Percentiles rank a stretch among this genome's conserved stretches.
These are phyloP conservation scores for Starmera caribaea DNA, from an alignment of 805 yeast genomes.

Conservation along the genomic window DNA sequence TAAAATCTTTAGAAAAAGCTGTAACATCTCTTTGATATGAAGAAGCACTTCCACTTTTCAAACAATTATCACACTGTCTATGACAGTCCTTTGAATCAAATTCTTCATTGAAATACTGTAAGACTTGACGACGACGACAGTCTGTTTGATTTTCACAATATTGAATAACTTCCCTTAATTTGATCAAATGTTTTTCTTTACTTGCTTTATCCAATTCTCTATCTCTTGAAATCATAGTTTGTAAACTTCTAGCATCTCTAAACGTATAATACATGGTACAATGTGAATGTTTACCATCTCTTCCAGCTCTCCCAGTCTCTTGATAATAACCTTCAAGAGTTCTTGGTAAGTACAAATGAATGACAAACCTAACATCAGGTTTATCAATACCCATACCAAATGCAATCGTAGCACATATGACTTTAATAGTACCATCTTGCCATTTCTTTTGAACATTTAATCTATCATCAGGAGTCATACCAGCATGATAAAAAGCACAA, in stretches of 20 bases:
- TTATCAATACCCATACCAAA: conserved; percentile 99
- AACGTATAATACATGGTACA: conserved; percentile 79
- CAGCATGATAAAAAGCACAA: conserved; percentile 84
- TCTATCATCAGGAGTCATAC: conserved; percentile 77
- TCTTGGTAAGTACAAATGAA: conserved; percentile 81
- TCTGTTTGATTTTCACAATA: conserved; percentile 89
- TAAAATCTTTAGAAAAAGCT: conserved; percentile 44
- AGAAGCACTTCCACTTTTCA: conserved; percentile 29
- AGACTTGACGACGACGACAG: conserved; percentile 81
- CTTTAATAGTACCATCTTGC: conserved; percentile 65
- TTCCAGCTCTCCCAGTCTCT: conserved; percentile 97
- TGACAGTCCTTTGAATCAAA: conserved; percentile 60
- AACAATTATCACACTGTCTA: conserved; percentile 81
- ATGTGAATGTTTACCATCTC: conserved; percentile 79
- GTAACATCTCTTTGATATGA: conserved; percentile 62
- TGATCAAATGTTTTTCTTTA: conserved; percentile 67
- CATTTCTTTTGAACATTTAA: conserved; percentile 63
- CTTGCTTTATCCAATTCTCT: conserved; percentile 51
- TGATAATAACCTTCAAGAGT: conserved; percentile 95
- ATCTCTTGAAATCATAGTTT: conserved; percentile 71
- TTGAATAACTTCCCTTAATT: conserved; percentile 74
- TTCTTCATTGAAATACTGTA: conserved; percentile 82
- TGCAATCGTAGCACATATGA: conserved; percentile 95
- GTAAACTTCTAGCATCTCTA: conserved; percentile 70
- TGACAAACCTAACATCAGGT: conserved; percentile 87